Percentiles rank a stretch among this genome's conserved stretches.
Conservation (phyloP, 1,284 basidiomycete species). For the Erythrobasidium hasegawianum region DNA sequence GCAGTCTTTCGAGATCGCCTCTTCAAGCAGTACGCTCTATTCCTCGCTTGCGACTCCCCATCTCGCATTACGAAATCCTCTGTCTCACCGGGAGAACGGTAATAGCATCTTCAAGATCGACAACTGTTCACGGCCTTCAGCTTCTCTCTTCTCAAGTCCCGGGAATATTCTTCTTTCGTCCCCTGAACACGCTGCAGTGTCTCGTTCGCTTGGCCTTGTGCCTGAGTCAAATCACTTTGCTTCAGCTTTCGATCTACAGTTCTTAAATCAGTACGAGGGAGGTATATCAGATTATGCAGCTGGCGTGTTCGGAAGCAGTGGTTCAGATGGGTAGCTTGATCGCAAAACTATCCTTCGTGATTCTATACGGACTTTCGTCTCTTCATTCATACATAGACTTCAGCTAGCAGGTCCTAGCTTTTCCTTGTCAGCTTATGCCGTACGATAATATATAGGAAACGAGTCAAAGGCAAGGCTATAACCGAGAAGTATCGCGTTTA, state of each 20-base stretch:
- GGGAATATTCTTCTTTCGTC: conserved; percentile 18
- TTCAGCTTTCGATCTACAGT: conserved; percentile 20
- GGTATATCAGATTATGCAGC: conserved; percentile 24
- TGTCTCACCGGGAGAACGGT: background rate
- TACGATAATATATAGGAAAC: too few species aligned
- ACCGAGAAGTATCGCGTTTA: too few species aligned
- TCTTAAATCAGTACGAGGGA: conserved; percentile 7
- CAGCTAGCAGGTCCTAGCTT: too few species aligned
- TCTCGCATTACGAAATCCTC: background rate
- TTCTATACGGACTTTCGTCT: too few species aligned
- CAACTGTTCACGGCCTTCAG: conserved; percentile 22
- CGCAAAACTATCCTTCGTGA: too few species aligned
- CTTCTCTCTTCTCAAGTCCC: conserved; percentile 9
- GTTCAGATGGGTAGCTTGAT: too few species aligned
- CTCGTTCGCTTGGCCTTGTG: conserved; percentile 20
- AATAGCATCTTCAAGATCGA: conserved; percentile 28
- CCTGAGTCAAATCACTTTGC: conserved; percentile 13
- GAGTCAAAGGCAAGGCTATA: too few species aligned
- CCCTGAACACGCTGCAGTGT: conserved; percentile 32
- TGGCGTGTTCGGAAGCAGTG: conserved; percentile 19
- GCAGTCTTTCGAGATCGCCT: background rate
- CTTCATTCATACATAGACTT: too few species aligned
- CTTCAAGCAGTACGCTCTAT: background rate
- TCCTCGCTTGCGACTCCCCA: background rate
- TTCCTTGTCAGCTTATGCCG: too few species aligned